phyloP scores from a whole-genome alignment of 2,329 filamentous ascomycete species.

The Botrytis paeoniae region DNA sequence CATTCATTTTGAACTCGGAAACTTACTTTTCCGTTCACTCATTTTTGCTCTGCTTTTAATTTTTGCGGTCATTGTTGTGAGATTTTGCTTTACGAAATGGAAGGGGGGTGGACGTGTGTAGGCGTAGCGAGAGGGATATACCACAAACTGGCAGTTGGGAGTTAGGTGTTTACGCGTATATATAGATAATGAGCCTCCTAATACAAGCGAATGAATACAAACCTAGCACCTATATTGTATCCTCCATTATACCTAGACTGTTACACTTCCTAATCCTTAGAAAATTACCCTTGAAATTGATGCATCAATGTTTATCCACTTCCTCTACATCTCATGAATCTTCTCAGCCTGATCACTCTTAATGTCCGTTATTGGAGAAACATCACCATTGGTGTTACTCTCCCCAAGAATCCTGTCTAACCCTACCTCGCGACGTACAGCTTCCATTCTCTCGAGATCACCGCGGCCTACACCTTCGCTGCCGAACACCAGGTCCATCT shows the following conservation, averaged over 20 bases:
- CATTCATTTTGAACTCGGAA: neutral
- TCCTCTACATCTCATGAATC: neutral
- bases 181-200: neutral
- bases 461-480: conserved; percentile 63
- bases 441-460: conserved; percentile 68
- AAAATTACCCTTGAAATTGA: neutral
- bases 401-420: conserved; percentile 41
- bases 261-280: neutral
- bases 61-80: neutral
- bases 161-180: neutral
- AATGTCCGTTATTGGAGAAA: neutral
- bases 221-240: neutral
- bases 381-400: neutral
- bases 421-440: conserved; percentile 69
- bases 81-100: neutral
- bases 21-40: neutral
- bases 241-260: neutral
- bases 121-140: conserved; percentile 6
- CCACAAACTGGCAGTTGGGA: conserved; percentile 6
- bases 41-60: neutral
- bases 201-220: neutral
- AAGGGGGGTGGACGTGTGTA: neutral
- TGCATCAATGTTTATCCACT: neutral
- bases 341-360: conserved; percentile 6
- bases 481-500: conserved; percentile 66